Evolutionary conservation across 345 rosid species (phyloP).

Genomic region (Salix viminalis): DNA sequence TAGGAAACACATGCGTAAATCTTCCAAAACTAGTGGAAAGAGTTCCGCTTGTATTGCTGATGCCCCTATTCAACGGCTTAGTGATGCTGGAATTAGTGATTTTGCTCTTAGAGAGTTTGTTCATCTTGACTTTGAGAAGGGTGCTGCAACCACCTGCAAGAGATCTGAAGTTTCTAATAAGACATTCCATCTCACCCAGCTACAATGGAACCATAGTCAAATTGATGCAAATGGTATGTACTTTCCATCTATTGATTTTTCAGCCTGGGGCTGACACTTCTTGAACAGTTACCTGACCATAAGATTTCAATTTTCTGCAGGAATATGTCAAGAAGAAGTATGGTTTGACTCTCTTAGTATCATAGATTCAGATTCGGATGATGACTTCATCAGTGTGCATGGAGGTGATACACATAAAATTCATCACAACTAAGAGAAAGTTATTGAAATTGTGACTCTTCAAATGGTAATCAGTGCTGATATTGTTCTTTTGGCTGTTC

Average conservation of each 20-base stretch:
- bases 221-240: constrained; percentile 51
- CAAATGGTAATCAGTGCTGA: neutral
- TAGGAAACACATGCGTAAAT: constrained; percentile 24
- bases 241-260: neutral
- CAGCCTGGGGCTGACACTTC: neutral
- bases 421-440: neutral
- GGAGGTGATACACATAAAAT: constrained; percentile 34
- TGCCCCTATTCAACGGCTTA: constrained; percentile 36
- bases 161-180: constrained; percentile 54
- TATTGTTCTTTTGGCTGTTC: neutral
- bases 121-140: constrained; percentile 54
- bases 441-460: neutral
- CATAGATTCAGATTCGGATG: constrained; percentile 77
- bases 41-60: constrained; percentile 35
- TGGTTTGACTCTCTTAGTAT: constrained; percentile 76
- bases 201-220: constrained; percentile 76
- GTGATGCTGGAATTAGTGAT: constrained; percentile 48
- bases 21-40: constrained; percentile 43
- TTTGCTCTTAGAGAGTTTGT: constrained; percentile 46
- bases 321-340: constrained; percentile 65
- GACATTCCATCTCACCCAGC: constrained; percentile 59
- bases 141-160: constrained; percentile 47
- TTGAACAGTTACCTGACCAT: neutral
- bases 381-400: constrained; percentile 52
- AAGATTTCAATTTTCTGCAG: constrained; percentile 27